Evolutionary conservation across 116 monocot genomes (phyloP).

Genomic region (Trichopus zeylanicus): DNA sequence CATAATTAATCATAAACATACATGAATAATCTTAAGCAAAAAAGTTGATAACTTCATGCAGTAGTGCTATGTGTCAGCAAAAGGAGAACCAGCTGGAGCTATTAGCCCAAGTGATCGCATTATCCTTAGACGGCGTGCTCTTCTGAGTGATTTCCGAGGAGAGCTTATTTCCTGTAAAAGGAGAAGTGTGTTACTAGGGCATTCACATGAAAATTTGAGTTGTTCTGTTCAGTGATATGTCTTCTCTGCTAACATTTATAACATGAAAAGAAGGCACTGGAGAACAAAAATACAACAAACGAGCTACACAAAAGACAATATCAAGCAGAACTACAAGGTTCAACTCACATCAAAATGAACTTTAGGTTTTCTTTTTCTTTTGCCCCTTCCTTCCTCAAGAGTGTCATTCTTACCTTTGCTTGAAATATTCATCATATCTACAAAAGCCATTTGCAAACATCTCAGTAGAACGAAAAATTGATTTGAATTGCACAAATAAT

Average conservation of each 20-base stretch:
- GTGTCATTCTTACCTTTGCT: slow-evolving; percentile 5
- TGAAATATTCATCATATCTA: slow-evolving; percentile 21
- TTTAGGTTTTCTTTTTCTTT: slow-evolving; percentile 42
- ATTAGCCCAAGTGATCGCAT: slow-evolving; percentile 51
- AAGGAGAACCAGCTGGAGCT: slow-evolving; percentile 50
- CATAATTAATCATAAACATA: too few species aligned
- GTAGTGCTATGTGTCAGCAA: slow-evolving; percentile 1
- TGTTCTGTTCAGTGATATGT: neutral
- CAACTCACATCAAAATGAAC: slow-evolving; percentile 44
- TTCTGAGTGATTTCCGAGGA: slow-evolving; percentile 26
- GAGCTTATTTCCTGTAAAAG: slow-evolving; percentile 30
- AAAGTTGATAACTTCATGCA: too few species aligned
- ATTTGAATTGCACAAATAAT: too few species aligned
- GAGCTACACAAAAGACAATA: slow-evolving; percentile 2
- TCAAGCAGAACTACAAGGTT: neutral
- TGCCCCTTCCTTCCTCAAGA: slow-evolving; percentile 11
- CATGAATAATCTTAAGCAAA: too few species aligned
- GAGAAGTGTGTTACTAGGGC: neutral
- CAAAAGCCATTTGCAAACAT: neutral
- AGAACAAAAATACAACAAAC: neutral
- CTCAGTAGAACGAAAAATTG: too few species aligned
- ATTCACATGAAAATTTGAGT: neutral
- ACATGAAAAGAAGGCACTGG: neutral
- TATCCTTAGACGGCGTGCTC: slow-evolving; percentile 34
- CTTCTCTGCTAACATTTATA: neutral